A percentile compares a stretch with the other conserved stretches of the same genome.
These are phyloP conservation scores for Curvularia lunata DNA, from an alignment of 2,329 filamentous ascomycete species.

Conservation along the genomic window DNA sequence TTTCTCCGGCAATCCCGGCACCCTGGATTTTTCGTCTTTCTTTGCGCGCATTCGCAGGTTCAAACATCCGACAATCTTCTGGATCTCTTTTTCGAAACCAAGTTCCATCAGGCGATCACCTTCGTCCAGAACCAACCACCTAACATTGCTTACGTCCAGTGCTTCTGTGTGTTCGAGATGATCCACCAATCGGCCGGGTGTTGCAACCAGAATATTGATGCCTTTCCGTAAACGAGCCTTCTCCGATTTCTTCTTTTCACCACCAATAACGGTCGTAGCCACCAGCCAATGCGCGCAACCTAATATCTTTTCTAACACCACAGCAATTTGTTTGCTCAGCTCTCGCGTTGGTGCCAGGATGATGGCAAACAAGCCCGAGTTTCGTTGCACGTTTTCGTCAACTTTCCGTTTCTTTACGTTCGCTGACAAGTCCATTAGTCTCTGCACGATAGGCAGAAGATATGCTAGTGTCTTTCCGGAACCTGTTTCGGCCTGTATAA, in stretches of 20 bases:
- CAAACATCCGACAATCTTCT: constrained; percentile 81
- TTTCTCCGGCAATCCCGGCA: constrained; percentile 72
- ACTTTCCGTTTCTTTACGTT: constrained; percentile 53
- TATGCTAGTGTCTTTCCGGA: constrained; percentile 99
- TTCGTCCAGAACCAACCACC: constrained; percentile 95
- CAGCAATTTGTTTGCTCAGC: constrained; percentile 89
- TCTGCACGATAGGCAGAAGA: constrained; percentile 86
- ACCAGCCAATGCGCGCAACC: constrained; percentile 95
- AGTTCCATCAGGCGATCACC: constrained; percentile 98
- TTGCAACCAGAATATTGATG: constrained; percentile 93
- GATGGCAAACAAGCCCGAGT: constrained; percentile 91
- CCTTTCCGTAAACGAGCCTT: constrained; percentile 94
- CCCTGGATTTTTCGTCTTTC: constrained; percentile 65
- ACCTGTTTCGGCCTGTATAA: constrained; percentile 95
- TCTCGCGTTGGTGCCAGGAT: constrained; percentile 94
- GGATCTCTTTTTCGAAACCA: constrained; percentile 93
- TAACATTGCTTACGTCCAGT: constrained; percentile 83
- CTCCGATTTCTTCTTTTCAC: constrained; percentile 78
- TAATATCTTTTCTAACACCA: constrained; percentile 82
- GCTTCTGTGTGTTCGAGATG: constrained; percentile 92
- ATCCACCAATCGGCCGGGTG: constrained; percentile 87
- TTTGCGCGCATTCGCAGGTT: constrained; percentile 67
- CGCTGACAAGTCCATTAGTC: constrained; percentile 76
- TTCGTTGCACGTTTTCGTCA: constrained; percentile 68
- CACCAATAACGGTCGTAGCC: constrained; percentile 79